phyloP scores from a whole-genome alignment of 2,329 filamentous ascomycete genomes.

The Amauroascus niger region DNA sequence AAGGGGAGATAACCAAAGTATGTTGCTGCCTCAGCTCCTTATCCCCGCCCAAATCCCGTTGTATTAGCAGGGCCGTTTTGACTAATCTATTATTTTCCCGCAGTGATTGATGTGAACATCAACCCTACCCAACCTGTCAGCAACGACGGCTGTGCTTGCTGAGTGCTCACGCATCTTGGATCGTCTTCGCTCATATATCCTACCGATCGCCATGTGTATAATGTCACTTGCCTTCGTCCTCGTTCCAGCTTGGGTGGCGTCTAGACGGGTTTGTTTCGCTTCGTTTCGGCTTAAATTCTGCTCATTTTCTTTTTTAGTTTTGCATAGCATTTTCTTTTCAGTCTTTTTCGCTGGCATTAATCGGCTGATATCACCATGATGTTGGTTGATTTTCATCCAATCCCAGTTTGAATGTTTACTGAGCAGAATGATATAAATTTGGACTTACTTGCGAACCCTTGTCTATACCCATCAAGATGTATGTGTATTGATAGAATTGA shows the following conservation, averaged over 20 bases:
- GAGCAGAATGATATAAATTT: slow-evolving; percentile 2
- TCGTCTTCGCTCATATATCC: neutral
- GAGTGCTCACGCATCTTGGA: slow-evolving; percentile 16
- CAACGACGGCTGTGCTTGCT: slow-evolving; percentile 67
- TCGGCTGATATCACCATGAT: neutral
- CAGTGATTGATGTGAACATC: slow-evolving; percentile 91
- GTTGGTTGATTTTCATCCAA: neutral
- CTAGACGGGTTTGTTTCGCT: slow-evolving; percentile 5
- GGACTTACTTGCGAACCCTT: neutral
- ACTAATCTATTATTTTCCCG: slow-evolving; percentile 20
- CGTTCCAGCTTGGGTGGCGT: slow-evolving; percentile 9
- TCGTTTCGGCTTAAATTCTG: neutral
- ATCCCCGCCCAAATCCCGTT: neutral
- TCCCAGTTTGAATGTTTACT: neutral
- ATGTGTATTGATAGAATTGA: slow-evolving; percentile 3
- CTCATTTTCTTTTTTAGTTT: neutral
- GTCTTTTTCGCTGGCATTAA: neutral
- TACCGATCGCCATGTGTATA: neutral
- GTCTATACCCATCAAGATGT: slow-evolving; percentile 4
- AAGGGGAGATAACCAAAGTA: slow-evolving; percentile 70
- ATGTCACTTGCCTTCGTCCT: neutral
- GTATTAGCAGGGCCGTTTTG: neutral
- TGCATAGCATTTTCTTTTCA: slow-evolving; percentile 2
- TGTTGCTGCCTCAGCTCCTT: slow-evolving; percentile 24
- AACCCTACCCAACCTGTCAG: slow-evolving; percentile 55